Evolutionary conservation across 164 flowering plant genomes (phyloP), one percentile per base, ranked within the genome.

Genomic region (Tetrastigma voinierianum): DNA sequence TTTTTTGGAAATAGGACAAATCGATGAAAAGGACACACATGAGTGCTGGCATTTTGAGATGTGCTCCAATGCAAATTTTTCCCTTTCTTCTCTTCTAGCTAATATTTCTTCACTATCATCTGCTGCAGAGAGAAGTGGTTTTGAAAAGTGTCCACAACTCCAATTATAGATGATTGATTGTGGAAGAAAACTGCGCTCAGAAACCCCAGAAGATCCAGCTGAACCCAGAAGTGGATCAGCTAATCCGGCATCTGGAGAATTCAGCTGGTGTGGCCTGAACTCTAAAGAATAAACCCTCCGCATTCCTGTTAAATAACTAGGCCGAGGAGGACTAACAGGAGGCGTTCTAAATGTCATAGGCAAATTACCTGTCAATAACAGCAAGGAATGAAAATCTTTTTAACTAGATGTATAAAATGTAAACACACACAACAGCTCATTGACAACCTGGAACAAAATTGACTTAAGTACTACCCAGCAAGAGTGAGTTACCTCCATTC

Each of bases 121-220:
- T 59, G 88, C 57, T 64, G 85, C 77, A 66, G 83, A 77, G 57
- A 95, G 94, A 58, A 95, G 90, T 10, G 97, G 99, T 79, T 86
- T 87, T 49, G 99, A 92, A 69, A 92, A 95, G 79, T 90, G 96
- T 44, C 92, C 93, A 76, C 97, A 95, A 67, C 99, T 95, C 97
- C 97, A 92, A 64, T 83, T 89, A 54, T 92, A 95, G 57, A 95
- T 90, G n/a, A 88, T 85, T 61, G 97, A 89, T 51, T 87, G 97
- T 13, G 97, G 99, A 78, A 90, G 96, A 67, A 95, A 78, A 80
- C 96, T 90, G 70, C 90, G 92, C 32, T 90, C 97, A 46, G 95
- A 78, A 72, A 57, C 64, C 44, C 83, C 84, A 71, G 87, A 74
- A 59, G 85, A 21, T 79, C 84, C 92, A 57, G 74, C 78, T 61